Evolutionary conservation across 306 rosid genomes (phyloP), one percentile per base, ranked within the genome.

Genomic region (Cotoneaster glaucophyllus): DNA sequence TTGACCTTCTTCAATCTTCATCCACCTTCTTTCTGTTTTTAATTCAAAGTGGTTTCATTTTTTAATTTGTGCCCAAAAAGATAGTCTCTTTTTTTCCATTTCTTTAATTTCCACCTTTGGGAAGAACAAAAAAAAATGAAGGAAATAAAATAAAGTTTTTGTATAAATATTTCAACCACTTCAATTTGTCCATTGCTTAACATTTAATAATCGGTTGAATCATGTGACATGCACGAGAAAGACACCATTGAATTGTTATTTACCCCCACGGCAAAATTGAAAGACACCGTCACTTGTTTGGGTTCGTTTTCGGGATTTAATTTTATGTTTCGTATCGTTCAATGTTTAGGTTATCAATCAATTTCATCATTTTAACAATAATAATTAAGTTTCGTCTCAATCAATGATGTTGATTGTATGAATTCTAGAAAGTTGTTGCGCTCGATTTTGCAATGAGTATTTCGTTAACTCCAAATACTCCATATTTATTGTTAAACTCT

Each of bases 131-230:
- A 28, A 15, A 64, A 31, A 12, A 31, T 9, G 12, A 6, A 41
- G 21, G 41, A 8, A 45, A 74, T 61, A 25, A 59, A 57, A 24
- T 24, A 24, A 37, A 57, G 54, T 50, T 24, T 25, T 43, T 62
- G 22, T 19, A 74, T 62, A 74, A 44, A 61, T 74, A 74, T 43
- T 41, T 44, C 69, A 62, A 43, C 77, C 45, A 48, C 70, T 44
- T 12, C 69, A 25, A 25, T 45, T 62, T 48, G 61, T 44, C 61
- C 77, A 28, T 43, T 62, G 57, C 43, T 14, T 19, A 26, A 39
- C 58, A 44, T 74, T 74, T 43, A 62, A 74, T 62, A 43, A 62
- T 62, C 69, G 77, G 70, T 45, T 44, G 22, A 34, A 21, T 43
- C 29, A 10, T 44, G 45, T 44, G 70, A 74, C 61, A 37, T 0